Percentiles rank a stretch among this genome's conserved stretches.
Evolutionary conservation across 2,329 filamentous ascomycete genomes (phyloP).

Genomic region (Microdochium trichocladiopsis): DNA sequence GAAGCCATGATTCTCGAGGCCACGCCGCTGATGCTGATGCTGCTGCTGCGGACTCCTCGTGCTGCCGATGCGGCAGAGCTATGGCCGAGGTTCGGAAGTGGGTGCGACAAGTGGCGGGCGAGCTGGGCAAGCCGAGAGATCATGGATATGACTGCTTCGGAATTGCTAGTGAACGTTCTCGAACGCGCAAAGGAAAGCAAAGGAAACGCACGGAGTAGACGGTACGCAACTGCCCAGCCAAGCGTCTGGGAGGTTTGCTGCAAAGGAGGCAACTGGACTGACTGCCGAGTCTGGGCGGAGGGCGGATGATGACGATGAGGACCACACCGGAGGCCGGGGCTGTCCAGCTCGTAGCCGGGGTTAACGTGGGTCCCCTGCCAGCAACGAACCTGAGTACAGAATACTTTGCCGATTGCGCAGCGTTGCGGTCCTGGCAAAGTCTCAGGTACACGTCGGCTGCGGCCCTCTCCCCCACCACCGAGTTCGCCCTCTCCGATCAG

Average conservation of each 20-base stretch:
- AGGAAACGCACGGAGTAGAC: too few relatives aligned
- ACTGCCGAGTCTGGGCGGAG: not conserved
- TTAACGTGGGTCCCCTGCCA: not conserved
- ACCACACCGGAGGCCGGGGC: not conserved
- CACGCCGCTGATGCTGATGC: slow-evolving; percentile 8
- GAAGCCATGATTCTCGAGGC: slow-evolving; percentile 34
- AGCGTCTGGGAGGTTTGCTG: too few relatives aligned
- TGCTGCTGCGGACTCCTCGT: slow-evolving; percentile 4
- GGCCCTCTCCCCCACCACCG: not conserved
- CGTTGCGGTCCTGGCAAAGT: too few relatives aligned
- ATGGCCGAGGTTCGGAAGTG: slow-evolving; percentile 50
- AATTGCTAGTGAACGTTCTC: not conserved
- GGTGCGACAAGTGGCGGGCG: slow-evolving; percentile 61
- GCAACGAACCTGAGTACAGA: not conserved
- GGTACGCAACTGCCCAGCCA: too few relatives aligned
- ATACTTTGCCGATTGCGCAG: not conserved
- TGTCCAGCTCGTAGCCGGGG: not conserved
- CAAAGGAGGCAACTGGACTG: not conserved
- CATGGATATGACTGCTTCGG: slow-evolving; percentile 49
- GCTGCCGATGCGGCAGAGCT: slow-evolving; percentile 29
- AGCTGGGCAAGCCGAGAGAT: slow-evolving; percentile 69
- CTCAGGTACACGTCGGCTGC: too few relatives aligned
- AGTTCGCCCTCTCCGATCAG: not conserved
- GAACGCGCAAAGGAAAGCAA: not conserved
- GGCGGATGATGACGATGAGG: not conserved